Evolutionary conservation across 768 basidiomycete genomes (phyloP).

Genomic region (Nidularia pulvinata): DNA sequence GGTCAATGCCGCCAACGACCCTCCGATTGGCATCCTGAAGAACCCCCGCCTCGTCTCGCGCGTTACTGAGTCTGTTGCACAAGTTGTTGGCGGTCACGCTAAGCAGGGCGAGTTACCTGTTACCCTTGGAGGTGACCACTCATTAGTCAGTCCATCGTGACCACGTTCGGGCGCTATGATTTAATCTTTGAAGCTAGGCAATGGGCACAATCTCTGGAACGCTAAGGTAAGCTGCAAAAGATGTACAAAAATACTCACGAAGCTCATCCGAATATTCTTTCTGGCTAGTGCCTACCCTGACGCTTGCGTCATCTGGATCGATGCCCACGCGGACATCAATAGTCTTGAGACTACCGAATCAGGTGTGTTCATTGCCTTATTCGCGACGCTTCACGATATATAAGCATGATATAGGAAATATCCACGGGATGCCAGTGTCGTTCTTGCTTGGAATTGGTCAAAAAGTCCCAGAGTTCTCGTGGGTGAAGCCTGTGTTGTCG

Average conservation of each 20-base stretch:
- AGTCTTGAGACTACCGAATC: constrained; percentile 80
- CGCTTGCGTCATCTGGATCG: constrained; percentile 93
- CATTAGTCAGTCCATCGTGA: constrained; percentile 55
- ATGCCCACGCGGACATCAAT: constrained; percentile 98
- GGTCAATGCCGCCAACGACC: constrained; percentile 60
- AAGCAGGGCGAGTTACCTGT: constrained; percentile 82
- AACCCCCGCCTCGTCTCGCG: constrained; percentile 87
- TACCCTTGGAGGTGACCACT: constrained; percentile 96
- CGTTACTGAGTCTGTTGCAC: constrained; percentile 80
- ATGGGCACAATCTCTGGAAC: constrained; percentile 97
- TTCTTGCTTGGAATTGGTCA: constrained; percentile 75
- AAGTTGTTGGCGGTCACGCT: constrained; percentile 72
- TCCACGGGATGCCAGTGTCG: constrained; percentile 98
- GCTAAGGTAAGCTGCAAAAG: constrained; percentile 48
- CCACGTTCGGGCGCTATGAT: constrained; percentile 1
- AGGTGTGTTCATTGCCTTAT: constrained; percentile 37
- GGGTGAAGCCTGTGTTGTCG: constrained; percentile 63
- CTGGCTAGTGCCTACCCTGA: constrained; percentile 63
- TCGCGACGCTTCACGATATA: background rate
- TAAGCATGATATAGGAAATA: constrained; percentile 61
- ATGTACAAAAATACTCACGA: background rate
- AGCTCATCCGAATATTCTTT: constrained; percentile 4
- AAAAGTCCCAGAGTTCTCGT: constrained; percentile 41
- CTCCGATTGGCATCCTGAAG: constrained; percentile 87
- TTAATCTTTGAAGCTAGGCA: constrained; percentile 34